Conservation (phyloP, 768 basidiomycete species). For the Leccinellum rugosiceps region DNA sequence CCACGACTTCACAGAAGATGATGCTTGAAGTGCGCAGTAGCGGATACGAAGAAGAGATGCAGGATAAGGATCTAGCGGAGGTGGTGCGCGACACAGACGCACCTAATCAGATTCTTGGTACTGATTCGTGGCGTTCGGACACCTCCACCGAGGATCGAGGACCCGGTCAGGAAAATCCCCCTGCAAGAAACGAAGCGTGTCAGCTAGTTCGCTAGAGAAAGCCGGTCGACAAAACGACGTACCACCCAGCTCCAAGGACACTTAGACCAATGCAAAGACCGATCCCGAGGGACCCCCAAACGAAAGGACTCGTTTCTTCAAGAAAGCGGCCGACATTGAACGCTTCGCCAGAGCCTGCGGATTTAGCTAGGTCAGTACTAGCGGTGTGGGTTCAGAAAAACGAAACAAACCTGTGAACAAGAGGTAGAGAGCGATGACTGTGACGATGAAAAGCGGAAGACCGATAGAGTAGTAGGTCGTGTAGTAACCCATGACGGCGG, state of each 20-base stretch:
- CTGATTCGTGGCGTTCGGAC: constrained; percentile 90
- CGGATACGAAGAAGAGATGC: not conserved
- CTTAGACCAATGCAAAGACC: constrained; percentile 92
- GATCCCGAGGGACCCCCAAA: constrained; percentile 88
- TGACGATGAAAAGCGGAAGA: constrained; percentile 59
- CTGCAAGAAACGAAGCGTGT: constrained; percentile 39
- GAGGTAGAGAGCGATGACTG: constrained; percentile 77
- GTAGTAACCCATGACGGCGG: constrained; percentile 27
- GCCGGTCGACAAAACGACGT: constrained; percentile 28
- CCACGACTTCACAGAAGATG: constrained; percentile 99
- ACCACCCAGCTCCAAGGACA: constrained; percentile 96
- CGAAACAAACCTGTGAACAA: constrained; percentile 75
- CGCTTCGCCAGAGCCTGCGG: constrained; percentile 75
- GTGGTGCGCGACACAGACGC: constrained; percentile 13
- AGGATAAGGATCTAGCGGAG: not conserved
- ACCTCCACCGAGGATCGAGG: constrained; percentile 96
- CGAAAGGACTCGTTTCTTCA: constrained; percentile 90
- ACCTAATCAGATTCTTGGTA: constrained; percentile 98
- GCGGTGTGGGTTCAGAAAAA: not conserved
- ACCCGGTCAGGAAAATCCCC: constrained; percentile 96
- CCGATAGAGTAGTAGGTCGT: constrained; percentile 61
- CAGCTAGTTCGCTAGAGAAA: not conserved
- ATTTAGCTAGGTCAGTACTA: constrained; percentile 1
- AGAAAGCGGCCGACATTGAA: constrained; percentile 95
- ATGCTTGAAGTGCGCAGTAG: constrained; percentile 50